Evolutionary conservation across 441 rosid species (phyloP), one percentile per base, ranked within the genome.

Genomic region (Populus hybrid): DNA sequence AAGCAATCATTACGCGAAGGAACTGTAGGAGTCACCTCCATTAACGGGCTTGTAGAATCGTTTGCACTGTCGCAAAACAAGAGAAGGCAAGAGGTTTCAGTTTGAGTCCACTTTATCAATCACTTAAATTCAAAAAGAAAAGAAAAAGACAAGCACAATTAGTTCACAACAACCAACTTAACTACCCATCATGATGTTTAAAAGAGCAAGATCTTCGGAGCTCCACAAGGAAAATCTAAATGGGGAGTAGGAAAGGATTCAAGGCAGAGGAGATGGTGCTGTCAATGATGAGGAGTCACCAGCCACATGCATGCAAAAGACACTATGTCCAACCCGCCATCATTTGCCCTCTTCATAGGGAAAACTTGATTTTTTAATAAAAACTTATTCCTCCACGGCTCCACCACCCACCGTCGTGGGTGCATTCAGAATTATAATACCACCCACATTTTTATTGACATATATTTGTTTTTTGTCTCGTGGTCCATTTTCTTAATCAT

Each of bases 131-230:
- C 6, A 77, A 73, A 80, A 79, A 71, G 7, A 34, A 34, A 34
- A 34, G 36, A 34, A 34, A 65, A 83, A 77, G 81, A 84, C 84
- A 20, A 80, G 82, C 78, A 11, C 50, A 11, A 28, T 28, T 28
- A 40, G 50, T 12, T 11, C 50, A 10, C 81, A 82, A 75, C 86
- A 40, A 82, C 87, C 79, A 76, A 61, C 77, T 74, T 80, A 84
- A 81, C 86, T 67, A 70, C 74, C 78, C 54, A 72, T 77, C 77
- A 73, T 76, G n/a, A 77, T 73, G 54, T 77, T 42, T 64, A n/a
- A 42, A 72, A 23, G 28, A 57, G 61, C 46, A 70, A n/a, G 59
- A 54, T 61, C 23, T 75, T 42, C 11, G 26, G 3, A 20, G 6
- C 69, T 54, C 26, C 64, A 46, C 18, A 73, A 26, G 42, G 16